These are phyloP conservation scores for Coemansia reversa DNA, from an alignment of 192 early-diverging fungal genomes.

Conservation along the genomic window DNA sequence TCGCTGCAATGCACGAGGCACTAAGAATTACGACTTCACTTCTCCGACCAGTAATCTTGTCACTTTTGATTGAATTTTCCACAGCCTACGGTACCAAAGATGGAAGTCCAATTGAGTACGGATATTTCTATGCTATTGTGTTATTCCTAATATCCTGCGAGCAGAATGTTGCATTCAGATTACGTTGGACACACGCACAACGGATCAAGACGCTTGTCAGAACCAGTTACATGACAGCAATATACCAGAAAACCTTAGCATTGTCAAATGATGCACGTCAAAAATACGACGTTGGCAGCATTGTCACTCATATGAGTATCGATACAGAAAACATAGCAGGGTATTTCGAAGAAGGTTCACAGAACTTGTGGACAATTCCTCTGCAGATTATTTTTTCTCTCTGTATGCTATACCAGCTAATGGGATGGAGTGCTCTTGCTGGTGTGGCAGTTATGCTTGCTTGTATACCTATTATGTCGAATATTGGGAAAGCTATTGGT, in stretches of 20 bases:
- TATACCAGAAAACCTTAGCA: constrained; percentile 17
- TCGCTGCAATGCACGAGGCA: constrained; percentile 77
- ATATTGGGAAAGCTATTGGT: constrained; percentile 65
- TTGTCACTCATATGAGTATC: constrained; percentile 65
- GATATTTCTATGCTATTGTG: too few species aligned
- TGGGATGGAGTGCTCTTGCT: constrained; percentile 80
- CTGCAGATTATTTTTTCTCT: constrained; percentile 81
- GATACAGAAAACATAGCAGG: constrained; percentile 36
- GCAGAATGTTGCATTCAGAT: neutral
- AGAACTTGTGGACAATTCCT: constrained; percentile 53
- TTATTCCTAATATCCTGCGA: too few species aligned
- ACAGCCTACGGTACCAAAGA: too few species aligned
- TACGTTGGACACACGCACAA: neutral
- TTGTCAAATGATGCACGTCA: constrained; percentile 58
- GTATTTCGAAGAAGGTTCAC: neutral
- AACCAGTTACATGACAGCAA: constrained; percentile 24
- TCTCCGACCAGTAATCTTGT: constrained; percentile 69
- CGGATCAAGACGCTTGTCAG: neutral
- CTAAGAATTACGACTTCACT: constrained; percentile 75
- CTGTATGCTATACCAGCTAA: constrained; percentile 73
- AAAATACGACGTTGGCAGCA: constrained; percentile 73
- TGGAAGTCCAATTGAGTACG: constrained; percentile 62
- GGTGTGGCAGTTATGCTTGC: constrained; percentile 82
- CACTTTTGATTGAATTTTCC: too few species aligned
- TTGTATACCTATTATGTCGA: constrained; percentile 77